phyloP scores from a whole-genome alignment of 176 grass and related monocot genomes.

The Rhipidocladum racemiflorum region DNA sequence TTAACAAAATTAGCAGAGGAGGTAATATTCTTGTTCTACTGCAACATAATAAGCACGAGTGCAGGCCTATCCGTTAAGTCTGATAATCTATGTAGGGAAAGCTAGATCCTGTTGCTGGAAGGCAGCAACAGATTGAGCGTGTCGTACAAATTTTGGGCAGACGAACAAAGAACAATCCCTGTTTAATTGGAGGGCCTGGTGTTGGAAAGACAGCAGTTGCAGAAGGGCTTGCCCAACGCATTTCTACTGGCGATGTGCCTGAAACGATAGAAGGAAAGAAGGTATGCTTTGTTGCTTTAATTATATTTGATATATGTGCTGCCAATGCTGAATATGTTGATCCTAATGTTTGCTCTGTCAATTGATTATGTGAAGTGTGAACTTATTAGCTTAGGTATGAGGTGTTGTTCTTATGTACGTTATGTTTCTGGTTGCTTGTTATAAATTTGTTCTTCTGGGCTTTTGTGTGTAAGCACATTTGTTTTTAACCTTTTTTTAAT shows the following conservation, averaged over 20 bases:
- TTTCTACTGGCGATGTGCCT: constrained; percentile 82
- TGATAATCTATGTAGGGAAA: constrained; percentile 60
- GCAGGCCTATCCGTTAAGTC: background rate
- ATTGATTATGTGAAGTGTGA: constrained; percentile 2
- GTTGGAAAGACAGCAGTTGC: constrained; percentile 98
- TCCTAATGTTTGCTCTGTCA: constrained; percentile 1
- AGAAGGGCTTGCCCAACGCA: constrained; percentile 92
- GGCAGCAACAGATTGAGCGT: constrained; percentile 84
- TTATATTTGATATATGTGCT: background rate
- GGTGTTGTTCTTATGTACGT: background rate
- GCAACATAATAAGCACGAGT: background rate
- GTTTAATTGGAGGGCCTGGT: constrained; percentile 97
- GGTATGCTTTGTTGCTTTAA: constrained; percentile 39
- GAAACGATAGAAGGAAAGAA: constrained; percentile 98
- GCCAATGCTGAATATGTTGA: background rate
- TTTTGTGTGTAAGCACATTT: background rate
- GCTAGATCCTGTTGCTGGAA: constrained; percentile 92
- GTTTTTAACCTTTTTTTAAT: background rate
- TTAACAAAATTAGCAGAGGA: constrained; percentile 93
- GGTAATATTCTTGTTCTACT: constrained; percentile 45
- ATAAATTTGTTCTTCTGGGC: constrained; percentile 17
- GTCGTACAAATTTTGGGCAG: constrained; percentile 91
- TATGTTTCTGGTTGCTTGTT: constrained; percentile 3
- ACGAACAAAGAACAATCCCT: constrained; percentile 96
- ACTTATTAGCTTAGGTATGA: background rate